Percentiles rank a stretch among this genome's conserved stretches.
Conservation (phyloP, 352 stramenopile genomes). For the Pythium myriotylum region DNA sequence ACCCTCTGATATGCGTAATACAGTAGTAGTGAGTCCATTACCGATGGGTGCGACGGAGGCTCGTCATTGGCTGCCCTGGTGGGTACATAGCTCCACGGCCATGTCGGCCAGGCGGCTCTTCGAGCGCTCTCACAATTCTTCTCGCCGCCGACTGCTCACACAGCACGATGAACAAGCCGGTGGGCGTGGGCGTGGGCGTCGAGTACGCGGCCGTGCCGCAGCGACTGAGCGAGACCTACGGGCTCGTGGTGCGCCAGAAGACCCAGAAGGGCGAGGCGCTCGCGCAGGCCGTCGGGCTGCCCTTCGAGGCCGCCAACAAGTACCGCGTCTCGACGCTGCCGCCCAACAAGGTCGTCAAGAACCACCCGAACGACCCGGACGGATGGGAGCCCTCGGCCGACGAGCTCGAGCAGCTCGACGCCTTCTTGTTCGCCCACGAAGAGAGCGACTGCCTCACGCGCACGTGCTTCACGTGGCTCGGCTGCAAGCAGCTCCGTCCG, state of each 20-base stretch:
- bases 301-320: constrained; percentile 64
- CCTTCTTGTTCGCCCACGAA: too few species aligned
- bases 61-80: too few species aligned
- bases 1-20: too few species aligned
- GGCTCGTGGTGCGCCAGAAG: constrained; percentile 59
- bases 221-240: constrained; percentile 36
- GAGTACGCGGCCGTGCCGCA: constrained; percentile 37
- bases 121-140: neutral
- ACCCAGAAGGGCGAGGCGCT: constrained; percentile 47
- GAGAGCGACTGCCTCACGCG: too few species aligned
- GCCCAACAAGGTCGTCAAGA: constrained; percentile 56
- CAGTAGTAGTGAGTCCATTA: neutral
- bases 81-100: neutral
- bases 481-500: too few species aligned
- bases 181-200: constrained; percentile 1
- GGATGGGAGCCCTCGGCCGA: constrained; percentile 48
- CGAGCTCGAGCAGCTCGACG: constrained; percentile 51
- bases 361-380: constrained; percentile 38
- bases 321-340: constrained; percentile 54
- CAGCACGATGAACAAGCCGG: constrained; percentile 24
- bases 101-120: neutral
- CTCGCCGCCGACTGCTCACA: neutral
- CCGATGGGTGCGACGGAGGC: neutral
- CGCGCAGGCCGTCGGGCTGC: constrained; percentile 53
- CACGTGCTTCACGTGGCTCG: too few species aligned